Conservation (phyloP, 2,329 filamentous ascomycete genomes). For the Camptophora hylomeconis region DNA sequence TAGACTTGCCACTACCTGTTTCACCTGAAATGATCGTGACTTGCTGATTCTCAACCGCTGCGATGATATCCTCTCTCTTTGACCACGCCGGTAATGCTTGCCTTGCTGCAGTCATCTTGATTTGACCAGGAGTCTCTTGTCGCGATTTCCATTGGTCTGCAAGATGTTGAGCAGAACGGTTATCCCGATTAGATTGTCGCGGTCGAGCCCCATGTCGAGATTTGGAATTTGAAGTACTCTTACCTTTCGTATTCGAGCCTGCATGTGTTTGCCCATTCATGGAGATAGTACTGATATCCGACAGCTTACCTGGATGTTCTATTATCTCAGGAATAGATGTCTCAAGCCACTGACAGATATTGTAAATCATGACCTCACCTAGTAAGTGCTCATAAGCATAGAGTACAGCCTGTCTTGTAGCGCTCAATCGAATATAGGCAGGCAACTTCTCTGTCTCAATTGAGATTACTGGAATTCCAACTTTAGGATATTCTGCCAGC, state of each 20-base stretch:
- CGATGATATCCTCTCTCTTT: constrained; percentile 62
- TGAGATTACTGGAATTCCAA: constrained; percentile 46
- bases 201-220: constrained; percentile 1
- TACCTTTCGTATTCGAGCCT: not conserved
- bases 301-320: constrained; percentile 67
- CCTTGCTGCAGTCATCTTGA: constrained; percentile 62
- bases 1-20: constrained; percentile 93
- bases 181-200: constrained; percentile 5
- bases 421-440: constrained; percentile 84
- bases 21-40: constrained; percentile 96
- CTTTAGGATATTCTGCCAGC: constrained; percentile 52
- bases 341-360: constrained; percentile 83
- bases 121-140: constrained; percentile 51
- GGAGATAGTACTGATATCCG: constrained; percentile 71
- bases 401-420: constrained; percentile 62
- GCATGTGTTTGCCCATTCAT: constrained; percentile 17
- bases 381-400: constrained; percentile 58
- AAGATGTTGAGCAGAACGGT: constrained; percentile 28
- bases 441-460: constrained; percentile 49
- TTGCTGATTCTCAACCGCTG: constrained; percentile 61
- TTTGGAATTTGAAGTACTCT: not conserved
- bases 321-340: constrained; percentile 71
- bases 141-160: constrained; percentile 53
- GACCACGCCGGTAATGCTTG: constrained; percentile 77
- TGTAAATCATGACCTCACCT: constrained; percentile 85